These are phyloP conservation scores for Cystobasidium ongulense DNA, from an alignment of 768 basidiomycete genomes.

Conservation along the genomic window DNA sequence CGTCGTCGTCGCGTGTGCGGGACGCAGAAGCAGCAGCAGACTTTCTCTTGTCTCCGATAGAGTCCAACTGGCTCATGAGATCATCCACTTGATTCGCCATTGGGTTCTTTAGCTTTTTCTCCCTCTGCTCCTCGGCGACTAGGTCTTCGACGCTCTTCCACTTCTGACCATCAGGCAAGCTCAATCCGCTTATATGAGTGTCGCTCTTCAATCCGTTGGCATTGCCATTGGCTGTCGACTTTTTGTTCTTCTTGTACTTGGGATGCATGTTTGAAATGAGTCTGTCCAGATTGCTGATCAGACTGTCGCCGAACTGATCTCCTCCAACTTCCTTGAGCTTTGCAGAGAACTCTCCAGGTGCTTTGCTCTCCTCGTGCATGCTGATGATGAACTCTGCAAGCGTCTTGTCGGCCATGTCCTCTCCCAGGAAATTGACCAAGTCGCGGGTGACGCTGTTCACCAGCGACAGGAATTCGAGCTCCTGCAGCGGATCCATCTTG, in stretches of 20 bases:
- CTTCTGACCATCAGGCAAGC: conserved; percentile 62
- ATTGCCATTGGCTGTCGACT: conserved; percentile 39
- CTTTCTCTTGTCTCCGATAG: conserved; percentile 58
- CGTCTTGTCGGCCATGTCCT: conserved; percentile 68
- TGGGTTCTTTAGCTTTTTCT: conserved; percentile 43
- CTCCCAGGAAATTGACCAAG: conserved; percentile 24
- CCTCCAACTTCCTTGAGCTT: conserved; percentile 70
- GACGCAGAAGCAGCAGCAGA: conserved; percentile 45
- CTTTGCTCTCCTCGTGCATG: conserved; percentile 75
- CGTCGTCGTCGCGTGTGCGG: conserved; percentile 44
- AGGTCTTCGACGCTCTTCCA: conserved; percentile 84
- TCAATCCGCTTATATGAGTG: conserved; percentile 46
- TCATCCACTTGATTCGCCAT: conserved; percentile 60
- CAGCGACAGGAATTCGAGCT: conserved; percentile 84
- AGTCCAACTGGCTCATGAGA: conserved; percentile 67
- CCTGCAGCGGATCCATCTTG: conserved; percentile 60
- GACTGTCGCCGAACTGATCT: conserved; percentile 70
- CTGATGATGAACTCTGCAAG: conserved; percentile 90
- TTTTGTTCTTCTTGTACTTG: conserved; percentile 66
- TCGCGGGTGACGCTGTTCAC: conserved; percentile 88
- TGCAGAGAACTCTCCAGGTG: conserved; percentile 67
- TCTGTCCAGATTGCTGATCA: conserved; percentile 86
- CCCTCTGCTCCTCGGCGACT: conserved; percentile 66
- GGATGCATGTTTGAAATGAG: conserved; percentile 91
- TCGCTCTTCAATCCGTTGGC: conserved; percentile 41